These are phyloP conservation scores for Exophiala xenobiotica DNA, from an alignment of 2,329 filamentous ascomycete species.

Conservation along the genomic window DNA sequence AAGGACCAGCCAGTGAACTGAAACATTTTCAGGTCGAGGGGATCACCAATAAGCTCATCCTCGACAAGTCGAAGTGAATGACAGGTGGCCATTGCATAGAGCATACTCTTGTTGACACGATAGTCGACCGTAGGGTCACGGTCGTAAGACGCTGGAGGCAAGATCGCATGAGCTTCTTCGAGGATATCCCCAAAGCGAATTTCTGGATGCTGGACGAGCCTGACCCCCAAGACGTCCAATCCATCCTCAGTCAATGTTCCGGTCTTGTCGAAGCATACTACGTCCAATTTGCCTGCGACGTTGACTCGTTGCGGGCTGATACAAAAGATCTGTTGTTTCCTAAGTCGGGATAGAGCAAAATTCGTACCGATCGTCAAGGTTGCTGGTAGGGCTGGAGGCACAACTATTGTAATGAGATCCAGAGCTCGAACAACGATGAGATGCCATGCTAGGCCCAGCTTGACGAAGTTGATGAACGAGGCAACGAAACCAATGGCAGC, in stretches of 20 bases:
- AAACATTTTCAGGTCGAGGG: constrained; percentile 97
- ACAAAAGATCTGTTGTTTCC: constrained; percentile 89
- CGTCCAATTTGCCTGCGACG: constrained; percentile 90
- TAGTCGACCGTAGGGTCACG: constrained; percentile 62
- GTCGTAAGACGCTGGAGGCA: constrained; percentile 56
- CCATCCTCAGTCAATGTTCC: constrained; percentile 98
- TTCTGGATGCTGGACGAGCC: constrained; percentile 66
- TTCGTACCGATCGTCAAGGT: constrained; percentile 96
- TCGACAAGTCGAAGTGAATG: constrained; percentile 88
- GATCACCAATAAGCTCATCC: constrained; percentile 85
- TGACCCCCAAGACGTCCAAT: constrained; percentile 84
- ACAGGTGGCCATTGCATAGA: constrained; percentile 96
- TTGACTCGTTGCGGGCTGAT: constrained; percentile 98
- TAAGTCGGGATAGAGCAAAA: constrained; percentile 84
- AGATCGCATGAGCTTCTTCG: constrained; percentile 60
- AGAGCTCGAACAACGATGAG: constrained; percentile 88
- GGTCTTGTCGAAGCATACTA: constrained; percentile 98
- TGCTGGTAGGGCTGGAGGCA: constrained; percentile 89
- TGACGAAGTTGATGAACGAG: constrained; percentile 90
- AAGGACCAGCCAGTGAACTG: constrained; percentile 92
- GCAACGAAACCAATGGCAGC: constrained; percentile 83
- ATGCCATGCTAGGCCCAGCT: constrained; percentile 79
- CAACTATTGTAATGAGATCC: constrained; percentile 95
- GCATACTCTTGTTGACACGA: constrained; percentile 64
- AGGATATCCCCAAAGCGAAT: constrained; percentile 71